Percentiles rank a stretch among this genome's conserved stretches.
Conservation (phyloP, 2,329 filamentous ascomycete genomes). For the Aspergillus caelatus region DNA sequence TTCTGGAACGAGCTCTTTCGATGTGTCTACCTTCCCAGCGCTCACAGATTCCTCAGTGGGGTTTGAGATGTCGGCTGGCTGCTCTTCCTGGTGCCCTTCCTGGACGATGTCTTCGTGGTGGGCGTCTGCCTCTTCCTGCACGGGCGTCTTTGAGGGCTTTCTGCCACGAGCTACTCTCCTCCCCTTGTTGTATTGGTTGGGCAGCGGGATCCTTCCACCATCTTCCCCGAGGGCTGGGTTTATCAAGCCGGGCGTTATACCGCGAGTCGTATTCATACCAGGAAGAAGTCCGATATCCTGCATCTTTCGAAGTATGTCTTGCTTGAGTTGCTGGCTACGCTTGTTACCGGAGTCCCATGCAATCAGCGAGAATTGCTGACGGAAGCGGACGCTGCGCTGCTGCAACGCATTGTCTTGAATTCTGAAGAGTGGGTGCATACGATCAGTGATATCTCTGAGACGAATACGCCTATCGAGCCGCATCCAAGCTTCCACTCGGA, state of each 20-base stretch:
- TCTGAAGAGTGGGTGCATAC: conserved; percentile 28
- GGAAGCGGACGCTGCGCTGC: conserved; percentile 30
- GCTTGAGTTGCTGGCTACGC: conserved; percentile 19
- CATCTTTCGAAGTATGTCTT: conserved; percentile 11
- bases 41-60: not conserved
- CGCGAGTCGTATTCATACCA: conserved; percentile 22
- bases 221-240: conserved; percentile 21
- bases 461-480: conserved; percentile 32
- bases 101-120: not conserved
- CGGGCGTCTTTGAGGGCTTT: not conserved
- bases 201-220: conserved; percentile 23
- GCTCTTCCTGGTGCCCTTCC: not conserved
- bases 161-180: not conserved
- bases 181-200: conserved; percentile 1
- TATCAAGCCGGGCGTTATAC: conserved; percentile 27
- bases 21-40: not conserved
- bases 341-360: conserved; percentile 32
- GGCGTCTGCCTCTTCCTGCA: not conserved
- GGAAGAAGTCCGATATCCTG: conserved; percentile 12
- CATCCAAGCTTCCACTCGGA: conserved; percentile 36
- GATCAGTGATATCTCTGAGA: conserved; percentile 29
- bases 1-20: not conserved
- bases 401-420: conserved; percentile 30
- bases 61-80: not conserved
- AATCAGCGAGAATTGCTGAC: conserved; percentile 27